These are phyloP conservation scores for Aspergillus ellipticus DNA, from an alignment of 495 filamentous ascomycete species.

Conservation along the genomic window DNA sequence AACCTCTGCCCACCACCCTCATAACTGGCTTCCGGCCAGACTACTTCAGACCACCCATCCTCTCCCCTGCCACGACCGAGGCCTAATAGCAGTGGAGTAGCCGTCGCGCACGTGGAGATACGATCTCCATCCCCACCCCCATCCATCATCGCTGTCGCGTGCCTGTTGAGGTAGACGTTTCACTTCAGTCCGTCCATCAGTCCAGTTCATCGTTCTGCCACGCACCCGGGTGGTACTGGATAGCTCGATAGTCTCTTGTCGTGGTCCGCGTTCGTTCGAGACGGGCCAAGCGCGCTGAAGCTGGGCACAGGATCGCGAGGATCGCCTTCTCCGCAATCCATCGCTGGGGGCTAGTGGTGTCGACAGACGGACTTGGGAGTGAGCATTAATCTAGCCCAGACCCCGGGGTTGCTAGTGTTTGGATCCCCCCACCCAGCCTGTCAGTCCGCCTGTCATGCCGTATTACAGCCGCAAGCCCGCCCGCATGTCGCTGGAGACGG, in stretches of 20 bases:
- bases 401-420: neutral
- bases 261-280: no score
- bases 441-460: neutral
- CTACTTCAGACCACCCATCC: no score
- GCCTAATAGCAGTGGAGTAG: no score
- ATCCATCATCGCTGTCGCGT: neutral
- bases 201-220: neutral
- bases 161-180: neutral
- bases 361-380: neutral
- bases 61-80: no score
- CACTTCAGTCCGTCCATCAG: neutral
- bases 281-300: no score
- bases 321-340: neutral
- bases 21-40: no score
- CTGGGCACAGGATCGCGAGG: no score
- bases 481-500: slow-evolving; percentile 12
- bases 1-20: no score
- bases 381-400: neutral
- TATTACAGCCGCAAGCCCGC: slow-evolving; percentile 2
- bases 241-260: no score
- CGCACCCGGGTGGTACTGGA: no score
- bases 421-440: neutral
- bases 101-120: no score
- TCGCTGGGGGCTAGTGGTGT: neutral
- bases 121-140: no score